Evolutionary conservation across 257 asterid species (phyloP), one percentile per base, ranked within the genome.

Genomic region (Fraxinus cuspidata): DNA sequence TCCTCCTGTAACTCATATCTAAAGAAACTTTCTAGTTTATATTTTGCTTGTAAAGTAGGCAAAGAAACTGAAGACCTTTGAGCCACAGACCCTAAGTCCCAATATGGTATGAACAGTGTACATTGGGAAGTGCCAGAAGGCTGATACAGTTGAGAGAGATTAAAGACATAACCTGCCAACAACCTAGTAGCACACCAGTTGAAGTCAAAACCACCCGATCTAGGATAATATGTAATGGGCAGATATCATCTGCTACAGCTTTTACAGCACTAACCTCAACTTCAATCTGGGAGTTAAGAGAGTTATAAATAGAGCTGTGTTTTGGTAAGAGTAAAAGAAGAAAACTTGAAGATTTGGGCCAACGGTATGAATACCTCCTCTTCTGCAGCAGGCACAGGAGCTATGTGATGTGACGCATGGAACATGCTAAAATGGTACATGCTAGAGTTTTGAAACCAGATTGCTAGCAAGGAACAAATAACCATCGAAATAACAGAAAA

Each of bases 391-490:
- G 94, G 90, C 69, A 96, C 91, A 4, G 97, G 88, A 69, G 84
- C 56, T 81, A 84, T 84, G 87, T 93, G 98, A 85, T 96, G 96
- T 27, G 98, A 92, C 58, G 97, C 93, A 60, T 93, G 98, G 86
- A 90, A 90, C 99, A 93, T 89, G 87, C 98, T 93, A 78, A 94
- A 96, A 82, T 96, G 98, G 84, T 92, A 93, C 85, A 88, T 82
- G 80, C 87, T 90, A 7, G 97, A 86, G 90, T 96, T 92, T 95
- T 93, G 98, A 88, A 93, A 92, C 98, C 98, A 93, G 83, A 96
- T 89, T 80, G 96, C 99, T 96, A 87, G 70, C 83, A 83, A 80
- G 83, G 83, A 68, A 63, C 73, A 47, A 42, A 83, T 87, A 81
- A 88, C 87, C 74, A 83, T 86, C 78, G 37, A 32, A 80, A 79